Evolutionary conservation across 1,139 yeast species (phyloP).

Genomic region (Sugiyamaella japonica): DNA sequence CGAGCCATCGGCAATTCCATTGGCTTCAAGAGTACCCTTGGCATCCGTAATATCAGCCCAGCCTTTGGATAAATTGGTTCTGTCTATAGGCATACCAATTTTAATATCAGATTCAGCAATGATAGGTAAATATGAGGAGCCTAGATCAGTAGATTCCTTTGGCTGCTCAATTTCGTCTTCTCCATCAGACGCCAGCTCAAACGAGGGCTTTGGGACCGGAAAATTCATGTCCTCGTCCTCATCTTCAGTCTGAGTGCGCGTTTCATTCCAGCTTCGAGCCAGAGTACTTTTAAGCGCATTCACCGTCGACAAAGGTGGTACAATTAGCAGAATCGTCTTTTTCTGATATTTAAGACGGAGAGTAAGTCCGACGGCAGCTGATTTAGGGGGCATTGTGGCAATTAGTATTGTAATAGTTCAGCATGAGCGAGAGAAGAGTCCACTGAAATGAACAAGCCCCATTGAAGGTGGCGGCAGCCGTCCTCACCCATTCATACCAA

Average conservation of each 20-base stretch:
- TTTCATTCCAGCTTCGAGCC: conserved; percentile 22
- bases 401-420: no score
- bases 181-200: conserved; percentile 21
- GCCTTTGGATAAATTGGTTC: conserved; percentile 19
- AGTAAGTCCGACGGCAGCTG: conserved; percentile 17
- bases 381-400: conserved; percentile 16
- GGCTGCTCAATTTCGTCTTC: conserved; percentile 14
- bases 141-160: background rate
- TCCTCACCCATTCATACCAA: no score
- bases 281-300: conserved; percentile 15
- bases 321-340: conserved; percentile 22
- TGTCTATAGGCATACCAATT: conserved; percentile 25
- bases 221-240: conserved; percentile 18
- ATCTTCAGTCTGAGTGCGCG: conserved; percentile 6
- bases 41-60: conserved; percentile 26
- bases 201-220: conserved; percentile 29
- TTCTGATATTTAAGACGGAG: conserved; percentile 23
- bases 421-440: no score
- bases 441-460: background rate
- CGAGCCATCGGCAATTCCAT: conserved; percentile 25
- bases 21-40: conserved; percentile 20
- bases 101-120: conserved; percentile 17
- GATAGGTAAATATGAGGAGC: background rate
- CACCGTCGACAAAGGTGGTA: conserved; percentile 16
- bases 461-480: background rate